Evolutionary conservation across 179 eudicot species (phyloP).

Genomic region (Corrigiola litoralis): DNA sequence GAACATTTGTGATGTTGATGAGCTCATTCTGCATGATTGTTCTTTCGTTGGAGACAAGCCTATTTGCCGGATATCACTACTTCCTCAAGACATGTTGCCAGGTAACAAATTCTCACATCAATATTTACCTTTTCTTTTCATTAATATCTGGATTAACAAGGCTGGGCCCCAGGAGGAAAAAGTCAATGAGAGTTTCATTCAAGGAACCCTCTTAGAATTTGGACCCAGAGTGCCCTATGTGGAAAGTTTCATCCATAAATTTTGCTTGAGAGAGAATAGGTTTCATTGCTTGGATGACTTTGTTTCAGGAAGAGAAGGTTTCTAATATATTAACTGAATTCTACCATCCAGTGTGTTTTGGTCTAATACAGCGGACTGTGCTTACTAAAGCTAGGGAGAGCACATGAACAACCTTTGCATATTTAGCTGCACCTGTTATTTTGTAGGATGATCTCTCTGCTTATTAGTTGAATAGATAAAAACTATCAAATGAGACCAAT

Average conservation of each 20-base stretch:
- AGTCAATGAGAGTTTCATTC: neutral
- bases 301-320: neutral
- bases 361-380: too few species aligned
- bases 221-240: neutral
- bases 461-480: too few species aligned
- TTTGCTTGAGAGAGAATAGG: too few species aligned
- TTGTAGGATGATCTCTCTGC: too few species aligned
- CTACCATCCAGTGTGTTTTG: too few species aligned
- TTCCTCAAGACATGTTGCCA: slow-evolving; percentile 45
- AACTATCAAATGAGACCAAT: too few species aligned
- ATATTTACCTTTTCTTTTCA: neutral
- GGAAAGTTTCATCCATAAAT: too few species aligned
- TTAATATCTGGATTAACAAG: neutral
- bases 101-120: slow-evolving; percentile 36
- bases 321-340: neutral
- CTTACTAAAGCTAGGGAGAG: too few species aligned
- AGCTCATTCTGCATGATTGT: slow-evolving; percentile 31
- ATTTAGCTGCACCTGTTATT: too few species aligned
- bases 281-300: too few species aligned
- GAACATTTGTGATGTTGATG: slow-evolving; percentile 41
- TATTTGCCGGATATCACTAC: slow-evolving; percentile 52
- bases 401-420: too few species aligned
- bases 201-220: neutral
- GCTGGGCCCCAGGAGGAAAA: neutral
- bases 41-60: slow-evolving; percentile 35